phyloP scores from a whole-genome alignment of 495 filamentous ascomycete genomes.

The Xylaria flabelliformis region DNA sequence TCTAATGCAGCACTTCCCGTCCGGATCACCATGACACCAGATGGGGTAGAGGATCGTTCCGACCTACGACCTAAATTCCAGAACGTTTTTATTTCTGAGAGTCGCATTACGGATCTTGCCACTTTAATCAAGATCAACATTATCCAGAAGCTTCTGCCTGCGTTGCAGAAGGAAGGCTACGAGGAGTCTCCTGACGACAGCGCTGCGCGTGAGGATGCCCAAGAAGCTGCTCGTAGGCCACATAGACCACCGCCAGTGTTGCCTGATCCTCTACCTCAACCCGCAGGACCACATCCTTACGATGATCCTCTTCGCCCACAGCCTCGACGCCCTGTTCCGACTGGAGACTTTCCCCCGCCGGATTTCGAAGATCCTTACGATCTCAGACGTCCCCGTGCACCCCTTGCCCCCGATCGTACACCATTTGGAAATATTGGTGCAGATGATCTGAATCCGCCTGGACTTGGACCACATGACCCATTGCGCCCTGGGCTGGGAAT shows the following conservation, averaged over 20 bases:
- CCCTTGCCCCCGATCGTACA: conserved; percentile 52
- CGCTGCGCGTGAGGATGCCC: conserved; percentile 39
- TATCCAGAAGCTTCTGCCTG: conserved; percentile 79
- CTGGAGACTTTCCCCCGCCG: conserved; percentile 82
- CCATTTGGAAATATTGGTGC: conserved; percentile 73
- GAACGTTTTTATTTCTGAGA: conserved; percentile 74
- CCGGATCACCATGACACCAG: conserved; percentile 47
- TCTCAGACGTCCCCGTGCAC: conserved; percentile 70
- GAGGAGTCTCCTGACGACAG: conserved; percentile 60
- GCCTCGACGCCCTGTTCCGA: conserved; percentile 70
- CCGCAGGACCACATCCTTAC: conserved; percentile 68
- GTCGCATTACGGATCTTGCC: conserved; percentile 72
- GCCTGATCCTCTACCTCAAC: conserved; percentile 35
- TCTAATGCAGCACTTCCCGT: conserved; percentile 57
- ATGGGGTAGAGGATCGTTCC: conserved; percentile 51
- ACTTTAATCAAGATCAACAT: conserved; percentile 73
- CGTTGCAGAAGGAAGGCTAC: conserved; percentile 77
- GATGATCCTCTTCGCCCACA: conserved; percentile 63
- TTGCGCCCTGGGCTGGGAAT: conserved; percentile 66
- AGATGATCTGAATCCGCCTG: conserved; percentile 85
- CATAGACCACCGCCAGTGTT: conserved; percentile 36
- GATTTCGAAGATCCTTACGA: conserved; percentile 96
- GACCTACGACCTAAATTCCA: conserved; percentile 56
- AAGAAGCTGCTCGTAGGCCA: conserved; percentile 54
- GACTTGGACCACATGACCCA: conserved; percentile 85